Evolutionary conservation across 768 basidiomycete species (phyloP).

Genomic region (Candolleomyces eurysporus): DNA sequence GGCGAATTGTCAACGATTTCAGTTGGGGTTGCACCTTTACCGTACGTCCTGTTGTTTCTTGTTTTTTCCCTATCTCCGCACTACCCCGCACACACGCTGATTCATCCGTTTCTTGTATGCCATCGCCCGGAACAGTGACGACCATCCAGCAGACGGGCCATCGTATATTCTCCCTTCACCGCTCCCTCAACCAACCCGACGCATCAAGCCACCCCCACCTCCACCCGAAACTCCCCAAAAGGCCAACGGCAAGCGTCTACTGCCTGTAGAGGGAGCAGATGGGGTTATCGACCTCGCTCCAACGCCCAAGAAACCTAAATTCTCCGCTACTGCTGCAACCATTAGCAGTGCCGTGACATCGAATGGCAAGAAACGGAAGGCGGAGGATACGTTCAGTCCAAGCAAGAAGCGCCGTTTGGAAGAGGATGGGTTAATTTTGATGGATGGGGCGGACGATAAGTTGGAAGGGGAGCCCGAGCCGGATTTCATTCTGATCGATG

Average conservation of each 20-base stretch:
- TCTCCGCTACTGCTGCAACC: conserved; percentile 14
- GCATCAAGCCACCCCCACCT: conserved; percentile 35
- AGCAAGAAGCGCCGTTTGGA: conserved; percentile 67
- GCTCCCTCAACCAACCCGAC: conserved; percentile 54
- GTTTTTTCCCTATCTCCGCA: neutral
- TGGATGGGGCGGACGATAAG: conserved; percentile 56
- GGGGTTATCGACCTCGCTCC: conserved; percentile 55
- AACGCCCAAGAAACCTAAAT: conserved; percentile 50
- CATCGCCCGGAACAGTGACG: conserved; percentile 37
- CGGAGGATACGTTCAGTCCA: conserved; percentile 41
- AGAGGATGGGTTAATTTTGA: conserved; percentile 69
- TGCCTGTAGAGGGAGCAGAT: conserved; percentile 54
- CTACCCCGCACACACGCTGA: neutral
- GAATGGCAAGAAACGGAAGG: conserved; percentile 20
- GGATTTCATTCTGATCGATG: conserved; percentile 27
- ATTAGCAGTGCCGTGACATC: neutral
- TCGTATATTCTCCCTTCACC: conserved; percentile 65
- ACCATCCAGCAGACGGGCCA: conserved; percentile 50
- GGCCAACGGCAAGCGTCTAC: conserved; percentile 49
- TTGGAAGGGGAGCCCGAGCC: conserved; percentile 48
- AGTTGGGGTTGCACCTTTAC: conserved; percentile 63
- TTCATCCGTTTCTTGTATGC: neutral
- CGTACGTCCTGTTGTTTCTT: conserved; percentile 51
- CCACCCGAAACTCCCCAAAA: conserved; percentile 41
- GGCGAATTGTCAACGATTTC: conserved; percentile 70